Evolutionary conservation across 176 grass and related monocot species (phyloP), one percentile per base, ranked within the genome.

Genomic region (Oryza nivara): DNA sequence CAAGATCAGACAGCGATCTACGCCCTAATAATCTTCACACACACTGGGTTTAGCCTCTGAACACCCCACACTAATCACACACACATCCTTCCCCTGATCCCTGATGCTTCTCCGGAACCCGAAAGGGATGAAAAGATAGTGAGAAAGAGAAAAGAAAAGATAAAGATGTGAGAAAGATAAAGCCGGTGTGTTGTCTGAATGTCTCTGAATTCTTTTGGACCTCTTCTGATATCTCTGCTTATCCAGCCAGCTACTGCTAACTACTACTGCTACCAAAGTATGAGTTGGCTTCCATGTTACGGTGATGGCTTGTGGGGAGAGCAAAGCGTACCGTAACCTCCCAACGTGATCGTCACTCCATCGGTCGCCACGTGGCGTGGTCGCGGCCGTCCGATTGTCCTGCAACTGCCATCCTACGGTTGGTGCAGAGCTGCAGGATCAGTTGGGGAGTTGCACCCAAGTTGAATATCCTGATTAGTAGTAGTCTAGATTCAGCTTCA

Each of bases 401-500:
- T 41, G 78, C 26, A 67, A 67, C 45, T 67, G 60, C 45, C 68
- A 64, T 88, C 70, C 52, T 36, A 80, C 41, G 66, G 54, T 86
- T 85, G 84, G 77, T 85, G 76, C 76, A 72, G 64, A 72, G 64
- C 80, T 44, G 28, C 61, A 61, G 11, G 66, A 77, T 68, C 79
- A 28, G 22, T 12, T 19, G 25, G 41, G 9, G 64, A 14, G 35
- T 11, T 48, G 49, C 65, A 26, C 65, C 34, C 20, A 60, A 43
- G 58, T 22, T 20, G 16, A 60, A 11, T 22, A 1, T 58, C 5
- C 8, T 23, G 0, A 22, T 11, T 25, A 25, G 25, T 25, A 25
- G 25, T 65, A 5, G 34, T 65, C 17, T 2, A 58, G 2, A 58
- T 58, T 58, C 52, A 58, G 16, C 30, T 23, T 17, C 82, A 11